These are phyloP conservation scores for Croton laevigatus DNA, from an alignment of 441 rosid species.

Conservation along the genomic window DNA sequence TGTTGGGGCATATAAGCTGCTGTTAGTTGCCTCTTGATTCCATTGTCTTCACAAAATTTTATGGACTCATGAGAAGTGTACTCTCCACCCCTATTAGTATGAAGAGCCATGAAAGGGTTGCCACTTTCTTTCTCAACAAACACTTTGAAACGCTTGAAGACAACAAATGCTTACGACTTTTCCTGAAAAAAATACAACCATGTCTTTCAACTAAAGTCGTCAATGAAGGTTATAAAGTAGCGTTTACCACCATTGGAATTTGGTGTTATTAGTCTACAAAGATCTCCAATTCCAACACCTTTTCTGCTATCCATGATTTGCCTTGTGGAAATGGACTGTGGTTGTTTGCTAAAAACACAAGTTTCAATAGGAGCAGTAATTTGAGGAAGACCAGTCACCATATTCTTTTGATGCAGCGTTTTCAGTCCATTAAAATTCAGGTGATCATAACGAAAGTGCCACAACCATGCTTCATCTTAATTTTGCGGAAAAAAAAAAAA, in stretches of 20 bases:
- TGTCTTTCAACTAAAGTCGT: neutral
- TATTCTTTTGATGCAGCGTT: neutral
- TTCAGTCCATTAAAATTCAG: neutral
- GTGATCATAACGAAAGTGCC: slow-evolving; percentile 3
- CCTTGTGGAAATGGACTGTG: slow-evolving; percentile 1
- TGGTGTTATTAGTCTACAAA: slow-evolving; percentile 6
- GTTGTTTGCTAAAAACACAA: slow-evolving; percentile 12
- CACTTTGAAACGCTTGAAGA: too few relatives aligned
- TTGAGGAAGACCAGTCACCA: slow-evolving; percentile 10
- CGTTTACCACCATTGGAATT: neutral
- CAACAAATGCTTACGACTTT: too few relatives aligned
- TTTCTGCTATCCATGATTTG: neutral
- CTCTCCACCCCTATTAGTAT: slow-evolving; percentile 6
- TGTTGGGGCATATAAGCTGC: neutral
- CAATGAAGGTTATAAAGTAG: slow-evolving; percentile 8
- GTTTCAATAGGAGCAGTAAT: neutral
- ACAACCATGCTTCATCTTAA: slow-evolving; percentile 11
- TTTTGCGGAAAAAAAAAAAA: too few relatives aligned
- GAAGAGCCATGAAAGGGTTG: neutral
- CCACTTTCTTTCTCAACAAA: neutral
- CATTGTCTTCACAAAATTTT: slow-evolving; percentile 6
- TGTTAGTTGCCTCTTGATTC: neutral
- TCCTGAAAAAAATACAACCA: too few relatives aligned
- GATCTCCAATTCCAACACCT: neutral
- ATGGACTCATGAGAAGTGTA: neutral